Percentiles rank a stretch among this genome's conserved stretches.
phyloP scores from a whole-genome alignment of 2,329 filamentous ascomycete genomes.

The Arthrinium puccinioides region DNA sequence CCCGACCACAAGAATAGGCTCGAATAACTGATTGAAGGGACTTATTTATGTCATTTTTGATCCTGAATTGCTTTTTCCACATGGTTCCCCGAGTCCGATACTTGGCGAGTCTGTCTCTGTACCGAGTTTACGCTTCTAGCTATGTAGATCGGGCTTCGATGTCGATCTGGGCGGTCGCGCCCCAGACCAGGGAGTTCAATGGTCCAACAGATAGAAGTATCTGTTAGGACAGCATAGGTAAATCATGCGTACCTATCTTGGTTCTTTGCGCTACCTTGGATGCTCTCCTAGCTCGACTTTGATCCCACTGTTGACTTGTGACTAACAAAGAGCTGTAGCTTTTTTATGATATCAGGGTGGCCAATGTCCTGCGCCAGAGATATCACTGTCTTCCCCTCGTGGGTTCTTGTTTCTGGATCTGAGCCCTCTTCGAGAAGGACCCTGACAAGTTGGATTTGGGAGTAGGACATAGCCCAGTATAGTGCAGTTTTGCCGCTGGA shows the following conservation, averaged over 20 bases:
- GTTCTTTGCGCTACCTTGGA: neutral
- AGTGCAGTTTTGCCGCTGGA: neutral
- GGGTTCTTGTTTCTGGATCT: neutral
- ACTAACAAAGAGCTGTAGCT: neutral
- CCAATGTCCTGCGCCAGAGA: neutral
- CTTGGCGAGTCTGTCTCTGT: too few species aligned
- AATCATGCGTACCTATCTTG: neutral
- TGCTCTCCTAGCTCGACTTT: neutral
- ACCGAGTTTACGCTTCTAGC: too few species aligned
- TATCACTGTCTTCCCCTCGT: neutral
- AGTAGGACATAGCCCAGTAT: conserved; percentile 1
- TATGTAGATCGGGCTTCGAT: too few species aligned
- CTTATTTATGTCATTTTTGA: too few species aligned
- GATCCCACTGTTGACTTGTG: neutral
- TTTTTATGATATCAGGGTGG: neutral
- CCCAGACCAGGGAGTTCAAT: too few species aligned
- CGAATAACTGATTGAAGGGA: too few species aligned
- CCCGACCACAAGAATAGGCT: too few species aligned
- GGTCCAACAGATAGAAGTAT: neutral
- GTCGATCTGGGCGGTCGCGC: too few species aligned
- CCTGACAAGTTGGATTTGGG: neutral
- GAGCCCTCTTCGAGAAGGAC: neutral
- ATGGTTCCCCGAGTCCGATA: too few species aligned
- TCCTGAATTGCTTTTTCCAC: too few species aligned
- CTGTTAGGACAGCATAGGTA: neutral